phyloP scores from a whole-genome alignment of 1,284 basidiomycete genomes.

The Amylostereum areolatum region DNA sequence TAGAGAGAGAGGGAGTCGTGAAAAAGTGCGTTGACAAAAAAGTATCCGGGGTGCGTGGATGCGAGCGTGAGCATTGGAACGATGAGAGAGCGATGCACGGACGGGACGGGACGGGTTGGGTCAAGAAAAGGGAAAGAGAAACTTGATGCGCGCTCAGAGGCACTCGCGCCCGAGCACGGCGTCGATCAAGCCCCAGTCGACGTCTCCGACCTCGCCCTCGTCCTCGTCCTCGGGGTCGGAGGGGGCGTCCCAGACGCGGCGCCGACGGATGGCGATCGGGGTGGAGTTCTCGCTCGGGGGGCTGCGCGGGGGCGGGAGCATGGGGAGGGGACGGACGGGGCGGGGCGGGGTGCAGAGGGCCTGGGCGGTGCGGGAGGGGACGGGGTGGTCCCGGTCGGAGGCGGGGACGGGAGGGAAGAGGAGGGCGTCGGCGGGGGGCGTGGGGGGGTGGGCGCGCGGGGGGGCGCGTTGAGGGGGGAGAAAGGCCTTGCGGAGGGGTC shows the following conservation, averaged over 20 bases:
- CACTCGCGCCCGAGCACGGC: slow-evolving; percentile 9
- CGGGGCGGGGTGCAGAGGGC: not conserved
- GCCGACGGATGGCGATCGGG: slow-evolving; percentile 5
- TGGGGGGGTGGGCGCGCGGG: slow-evolving; percentile 8
- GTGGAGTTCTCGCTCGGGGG: slow-evolving; percentile 13
- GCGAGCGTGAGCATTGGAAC: too few species aligned
- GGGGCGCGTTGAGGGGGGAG: not conserved
- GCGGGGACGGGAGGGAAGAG: not conserved
- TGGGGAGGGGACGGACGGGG: slow-evolving; percentile 10
- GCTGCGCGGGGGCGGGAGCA: slow-evolving; percentile 8
- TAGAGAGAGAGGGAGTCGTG: too few species aligned
- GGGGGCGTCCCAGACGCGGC: not conserved
- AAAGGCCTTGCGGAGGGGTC: not conserved
- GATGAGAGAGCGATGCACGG: too few species aligned
- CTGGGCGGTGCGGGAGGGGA: not conserved
- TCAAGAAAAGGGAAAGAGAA: too few species aligned
- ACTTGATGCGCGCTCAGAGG: too few species aligned
- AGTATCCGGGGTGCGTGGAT: too few species aligned
- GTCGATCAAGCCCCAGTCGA: slow-evolving; percentile 15
- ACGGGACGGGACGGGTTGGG: too few species aligned
- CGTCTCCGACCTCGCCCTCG: not conserved
- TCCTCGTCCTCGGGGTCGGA: not conserved
- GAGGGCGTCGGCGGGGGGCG: slow-evolving; percentile 1
- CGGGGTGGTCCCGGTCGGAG: not conserved
- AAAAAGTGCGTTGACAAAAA: too few species aligned